Evolutionary conservation across 1,284 basidiomycete species (phyloP), one percentile per base, ranked within the genome.

Genomic region (Polyporus tsugae): DNA sequence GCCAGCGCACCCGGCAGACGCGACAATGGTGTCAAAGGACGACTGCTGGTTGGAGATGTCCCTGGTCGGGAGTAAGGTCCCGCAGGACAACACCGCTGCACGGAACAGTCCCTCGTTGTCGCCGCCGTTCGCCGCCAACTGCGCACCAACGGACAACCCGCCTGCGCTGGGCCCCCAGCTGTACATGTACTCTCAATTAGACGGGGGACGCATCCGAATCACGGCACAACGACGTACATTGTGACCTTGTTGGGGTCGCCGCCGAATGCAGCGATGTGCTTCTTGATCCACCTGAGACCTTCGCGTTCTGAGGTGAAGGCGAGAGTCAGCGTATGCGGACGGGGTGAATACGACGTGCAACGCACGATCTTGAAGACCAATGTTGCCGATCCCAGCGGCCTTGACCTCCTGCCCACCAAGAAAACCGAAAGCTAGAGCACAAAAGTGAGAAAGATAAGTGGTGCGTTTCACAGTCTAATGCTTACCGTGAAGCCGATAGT

Each of bases 261-360:
- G 13, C 83, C 81, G 66, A 84, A 83, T 0, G 70, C 72, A 10
- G 67, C 53, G 63, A 85, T 83, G 67, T 85, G 81, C 61, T 78
- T 67, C 49, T 82, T 79, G 1, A 85, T 75, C 90, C 91, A 93
- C 66, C 86, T 76, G n/a, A 93, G 76, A 0, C 88, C 89, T 29
- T 41, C 38, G 4, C 58, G 58, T 22, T 60, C 58, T 60, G n/a
- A 6, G 1, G n/a, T 29, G 2, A 1, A 42, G 22, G 7, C 10
- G 1, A n/a, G n/a, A n/a, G n/a, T 60, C 38, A 41, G 36, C 38
- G 1, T n/a, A 11, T 39, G 52, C 6, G 25, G 15, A 17, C 0
- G 2, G 25, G 17, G 0, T 6, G 13, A 13, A 29, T 33, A 55
- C 25, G 15, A 17, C 1, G 13, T 9, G 15, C 7, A 17, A 78